Evolutionary conservation across 2,329 filamentous ascomycete species (phyloP).

Genomic region (Claviceps monticola): DNA sequence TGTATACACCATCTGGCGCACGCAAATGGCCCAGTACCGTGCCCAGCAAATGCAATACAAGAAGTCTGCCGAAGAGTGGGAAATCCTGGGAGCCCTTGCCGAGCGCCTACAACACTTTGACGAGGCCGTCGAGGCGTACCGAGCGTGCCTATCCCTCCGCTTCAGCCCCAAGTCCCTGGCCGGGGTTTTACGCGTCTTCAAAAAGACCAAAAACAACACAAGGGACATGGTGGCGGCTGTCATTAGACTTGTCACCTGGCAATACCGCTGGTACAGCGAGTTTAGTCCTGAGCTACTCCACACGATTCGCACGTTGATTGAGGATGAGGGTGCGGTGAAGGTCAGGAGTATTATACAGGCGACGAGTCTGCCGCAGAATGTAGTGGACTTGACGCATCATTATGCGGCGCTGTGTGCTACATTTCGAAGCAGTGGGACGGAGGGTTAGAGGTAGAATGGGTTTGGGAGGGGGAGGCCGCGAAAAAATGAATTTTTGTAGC

Average conservation of each 20-base stretch:
- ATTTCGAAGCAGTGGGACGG: constrained; percentile 87
- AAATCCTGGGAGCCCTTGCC: constrained; percentile 85
- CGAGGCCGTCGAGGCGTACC: constrained; percentile 87
- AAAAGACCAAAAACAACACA: constrained; percentile 66
- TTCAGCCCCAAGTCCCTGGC: constrained; percentile 89
- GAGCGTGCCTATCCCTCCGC: constrained; percentile 69
- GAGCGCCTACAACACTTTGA: constrained; percentile 85
- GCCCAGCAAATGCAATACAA: constrained; percentile 92
- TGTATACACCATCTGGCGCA: constrained; percentile 98
- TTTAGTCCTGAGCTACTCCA: constrained; percentile 87
- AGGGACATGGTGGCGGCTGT: constrained; percentile 71
- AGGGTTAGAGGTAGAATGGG: constrained; percentile 37
- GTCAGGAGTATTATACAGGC: constrained; percentile 94
- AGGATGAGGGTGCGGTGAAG: constrained; percentile 95
- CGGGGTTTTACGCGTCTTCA: constrained; percentile 69
- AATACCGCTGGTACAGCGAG: constrained; percentile 98
- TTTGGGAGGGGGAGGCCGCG: no score
- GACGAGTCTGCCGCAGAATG: constrained; percentile 81
- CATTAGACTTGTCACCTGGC: constrained; percentile 89
- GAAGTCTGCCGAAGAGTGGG: constrained; percentile 95
- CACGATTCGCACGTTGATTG: constrained; percentile 82
- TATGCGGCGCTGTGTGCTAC: constrained; percentile 90
- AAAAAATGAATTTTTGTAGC: no score
- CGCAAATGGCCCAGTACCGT: constrained; percentile 90
- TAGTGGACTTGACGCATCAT: constrained; percentile 88